phyloP scores from a whole-genome alignment of 2,329 filamentous ascomycete species.

The Botrytis elliptica region DNA sequence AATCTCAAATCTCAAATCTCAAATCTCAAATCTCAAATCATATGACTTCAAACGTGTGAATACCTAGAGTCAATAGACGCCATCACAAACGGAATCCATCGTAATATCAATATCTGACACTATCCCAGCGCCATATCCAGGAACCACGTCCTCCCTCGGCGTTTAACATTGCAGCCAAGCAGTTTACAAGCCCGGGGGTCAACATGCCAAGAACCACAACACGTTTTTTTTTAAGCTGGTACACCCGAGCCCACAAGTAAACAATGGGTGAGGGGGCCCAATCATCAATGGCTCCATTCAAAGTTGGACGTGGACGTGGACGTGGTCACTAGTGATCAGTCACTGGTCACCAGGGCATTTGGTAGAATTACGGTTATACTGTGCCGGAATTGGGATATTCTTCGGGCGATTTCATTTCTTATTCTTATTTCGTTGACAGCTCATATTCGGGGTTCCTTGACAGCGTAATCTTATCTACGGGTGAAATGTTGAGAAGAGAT shows the following conservation, averaged over 20 bases:
- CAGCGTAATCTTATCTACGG: neutral
- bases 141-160: neutral
- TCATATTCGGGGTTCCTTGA: neutral
- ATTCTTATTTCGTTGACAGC: neutral
- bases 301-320: neutral
- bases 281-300: neutral
- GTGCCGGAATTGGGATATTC: neutral
- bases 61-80: neutral
- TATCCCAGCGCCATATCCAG: neutral
- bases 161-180: constrained; percentile 1
- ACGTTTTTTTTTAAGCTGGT: neutral
- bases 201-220: neutral
- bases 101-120: neutral
- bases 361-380: neutral
- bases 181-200: neutral
- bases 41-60: neutral
- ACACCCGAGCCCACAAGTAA: neutral
- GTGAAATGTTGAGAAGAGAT: neutral
- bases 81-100: neutral
- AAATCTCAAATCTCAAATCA: neutral
- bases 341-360: neutral
- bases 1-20: neutral
- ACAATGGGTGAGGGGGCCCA: neutral
- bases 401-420: neutral
- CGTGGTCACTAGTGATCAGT: neutral